Evolutionary conservation across 2,329 filamentous ascomycete species (phyloP).

Genomic region (Helminthosporium solani): DNA sequence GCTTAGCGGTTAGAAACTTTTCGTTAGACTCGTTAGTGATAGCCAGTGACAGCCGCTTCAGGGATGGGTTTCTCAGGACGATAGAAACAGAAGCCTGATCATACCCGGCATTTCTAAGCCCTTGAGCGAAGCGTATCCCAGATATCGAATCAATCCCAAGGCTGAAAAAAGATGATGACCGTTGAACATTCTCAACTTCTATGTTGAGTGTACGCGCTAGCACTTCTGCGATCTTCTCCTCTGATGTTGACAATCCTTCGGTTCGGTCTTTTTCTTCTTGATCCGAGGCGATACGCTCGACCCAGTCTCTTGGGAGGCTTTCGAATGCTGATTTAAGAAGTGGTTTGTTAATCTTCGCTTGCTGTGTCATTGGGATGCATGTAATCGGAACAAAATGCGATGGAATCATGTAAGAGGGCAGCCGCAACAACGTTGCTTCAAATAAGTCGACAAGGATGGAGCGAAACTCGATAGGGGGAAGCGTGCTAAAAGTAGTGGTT

Average conservation of each 20-base stretch:
- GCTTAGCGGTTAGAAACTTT: not conserved
- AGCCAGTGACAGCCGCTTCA: slow-evolving; percentile 58
- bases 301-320: slow-evolving; percentile 46
- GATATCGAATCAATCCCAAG: slow-evolving; percentile 82
- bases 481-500: slow-evolving; percentile 33
- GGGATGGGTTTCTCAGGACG: slow-evolving; percentile 67
- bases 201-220: slow-evolving; percentile 56
- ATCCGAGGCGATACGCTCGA: slow-evolving; percentile 46
- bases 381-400: slow-evolving; percentile 70
- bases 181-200: slow-evolving; percentile 51
- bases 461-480: slow-evolving; percentile 40
- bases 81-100: slow-evolving; percentile 63
- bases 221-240: slow-evolving; percentile 57
- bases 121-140: slow-evolving; percentile 68
- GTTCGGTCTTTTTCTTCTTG: slow-evolving; percentile 37
- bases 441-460: slow-evolving; percentile 50
- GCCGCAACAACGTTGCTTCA: slow-evolving; percentile 52
- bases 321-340: slow-evolving; percentile 54
- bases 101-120: slow-evolving; percentile 51
- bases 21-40: not conserved
- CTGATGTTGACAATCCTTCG: slow-evolving; percentile 55
- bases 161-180: slow-evolving; percentile 72
- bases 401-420: slow-evolving; percentile 80
- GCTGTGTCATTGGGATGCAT: slow-evolving; percentile 67
- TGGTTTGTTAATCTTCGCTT: slow-evolving; percentile 71